These are phyloP conservation scores for Ophiostoma pallidulum DNA, from an alignment of 2,329 filamentous ascomycete species.

Conservation along the genomic window DNA sequence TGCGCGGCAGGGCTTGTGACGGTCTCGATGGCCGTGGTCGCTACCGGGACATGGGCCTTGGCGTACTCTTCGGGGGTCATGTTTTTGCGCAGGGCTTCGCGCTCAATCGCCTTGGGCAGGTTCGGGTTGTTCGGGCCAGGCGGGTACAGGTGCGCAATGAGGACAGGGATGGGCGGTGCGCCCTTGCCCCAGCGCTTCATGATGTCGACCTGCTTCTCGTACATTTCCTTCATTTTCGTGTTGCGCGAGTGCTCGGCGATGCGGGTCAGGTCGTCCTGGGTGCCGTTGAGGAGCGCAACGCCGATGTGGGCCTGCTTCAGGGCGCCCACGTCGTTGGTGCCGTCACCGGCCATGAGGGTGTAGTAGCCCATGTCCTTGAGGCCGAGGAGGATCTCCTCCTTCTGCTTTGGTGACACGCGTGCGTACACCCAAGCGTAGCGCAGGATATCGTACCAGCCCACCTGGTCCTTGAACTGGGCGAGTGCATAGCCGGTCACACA, in stretches of 20 bases:
- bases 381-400: constrained; percentile 95
- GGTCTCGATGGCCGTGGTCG: constrained; percentile 47
- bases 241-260: constrained; percentile 91
- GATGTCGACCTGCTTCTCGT: constrained; percentile 86
- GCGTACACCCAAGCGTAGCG: constrained; percentile 96
- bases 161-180: constrained; percentile 76
- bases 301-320: constrained; percentile 97
- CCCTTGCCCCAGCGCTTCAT: constrained; percentile 96
- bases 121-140: constrained; percentile 88
- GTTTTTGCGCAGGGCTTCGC: constrained; percentile 73
- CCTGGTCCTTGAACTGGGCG: constrained; percentile 74
- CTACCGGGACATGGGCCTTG: constrained; percentile 32
- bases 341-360: constrained; percentile 96
- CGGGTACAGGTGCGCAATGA: constrained; percentile 91
- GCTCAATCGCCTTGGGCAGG: constrained; percentile 82
- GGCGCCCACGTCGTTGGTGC: constrained; percentile 95
- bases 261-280: constrained; percentile 77
- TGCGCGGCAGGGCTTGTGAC: constrained; percentile 59
- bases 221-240: constrained; percentile 97
- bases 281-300: constrained; percentile 91
- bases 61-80: constrained; percentile 51
- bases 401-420: constrained; percentile 95
- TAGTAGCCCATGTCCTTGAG: constrained; percentile 96
- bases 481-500: constrained; percentile 94
- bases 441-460: constrained; percentile 66